Percentiles rank a stretch among this genome's conserved stretches.
Conservation (phyloP, 1,284 basidiomycete species). For the Leccinum pachyderme region DNA sequence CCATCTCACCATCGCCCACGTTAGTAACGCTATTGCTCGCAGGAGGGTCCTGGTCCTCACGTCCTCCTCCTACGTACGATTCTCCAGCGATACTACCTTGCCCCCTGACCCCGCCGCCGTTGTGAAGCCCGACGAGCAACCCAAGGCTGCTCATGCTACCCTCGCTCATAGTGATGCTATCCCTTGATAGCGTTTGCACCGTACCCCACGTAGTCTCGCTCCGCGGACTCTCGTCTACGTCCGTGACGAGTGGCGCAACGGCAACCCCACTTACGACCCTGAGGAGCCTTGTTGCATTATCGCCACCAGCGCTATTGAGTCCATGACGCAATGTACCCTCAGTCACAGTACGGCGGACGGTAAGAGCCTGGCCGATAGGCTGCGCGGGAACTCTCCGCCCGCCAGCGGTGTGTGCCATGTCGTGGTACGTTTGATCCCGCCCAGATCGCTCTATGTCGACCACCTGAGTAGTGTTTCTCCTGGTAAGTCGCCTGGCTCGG, state of each 20-base stretch:
- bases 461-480: constrained; percentile 29
- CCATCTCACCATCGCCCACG: constrained; percentile 17
- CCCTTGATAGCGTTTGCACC: constrained; percentile 24
- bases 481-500: constrained; percentile 19
- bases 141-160: constrained; percentile 31
- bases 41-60: constrained; percentile 2
- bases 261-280: constrained; percentile 11
- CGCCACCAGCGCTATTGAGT: constrained; percentile 4
- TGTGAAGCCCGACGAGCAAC: constrained; percentile 30
- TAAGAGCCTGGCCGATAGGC: constrained; percentile 12
- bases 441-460: constrained; percentile 20
- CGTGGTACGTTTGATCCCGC: constrained; percentile 13
- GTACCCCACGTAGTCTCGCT: constrained; percentile 36
- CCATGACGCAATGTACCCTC: constrained; percentile 13
- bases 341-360: constrained; percentile 23
- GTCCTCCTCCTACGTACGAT: constrained; percentile 17
- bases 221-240: constrained; percentile 28
- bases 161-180: constrained; percentile 16
- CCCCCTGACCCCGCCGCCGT: constrained; percentile 27
- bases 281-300: constrained; percentile 4
- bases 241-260: constrained; percentile 8
- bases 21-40: constrained; percentile 8
- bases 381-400: constrained; percentile 19
- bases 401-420: constrained; percentile 14
- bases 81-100: constrained; percentile 20